A percentile compares a stretch with the other conserved stretches of the same genome.
These are phyloP conservation scores for Microstegium vimineum DNA, from an alignment of 176 grass and related monocot species.

Conservation along the genomic window DNA sequence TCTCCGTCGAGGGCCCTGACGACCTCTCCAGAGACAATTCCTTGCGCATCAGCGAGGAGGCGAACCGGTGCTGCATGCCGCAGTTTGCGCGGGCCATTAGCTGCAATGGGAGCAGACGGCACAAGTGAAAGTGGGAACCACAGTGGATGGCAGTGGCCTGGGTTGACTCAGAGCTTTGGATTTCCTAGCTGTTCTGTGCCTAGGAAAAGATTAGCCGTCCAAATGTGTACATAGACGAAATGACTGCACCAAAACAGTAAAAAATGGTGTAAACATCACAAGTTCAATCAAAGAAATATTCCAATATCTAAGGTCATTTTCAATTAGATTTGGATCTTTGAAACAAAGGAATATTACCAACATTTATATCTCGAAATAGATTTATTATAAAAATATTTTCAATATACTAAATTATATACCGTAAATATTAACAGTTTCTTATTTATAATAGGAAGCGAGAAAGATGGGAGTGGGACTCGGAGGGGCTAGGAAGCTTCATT, in stretches of 20 bases:
- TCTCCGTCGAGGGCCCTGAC: too few relatives aligned
- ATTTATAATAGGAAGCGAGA: too few relatives aligned
- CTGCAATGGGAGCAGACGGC: conserved; percentile 19
- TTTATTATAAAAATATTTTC: too few relatives aligned
- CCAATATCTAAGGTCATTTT: too few relatives aligned
- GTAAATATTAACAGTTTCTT: too few relatives aligned
- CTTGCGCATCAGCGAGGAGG: not conserved
- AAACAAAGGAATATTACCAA: too few relatives aligned
- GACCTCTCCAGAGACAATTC: conserved; percentile 7
- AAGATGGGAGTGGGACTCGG: too few relatives aligned
- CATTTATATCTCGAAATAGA: too few relatives aligned
- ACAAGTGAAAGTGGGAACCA: not conserved
- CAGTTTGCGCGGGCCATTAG: conserved; percentile 8
- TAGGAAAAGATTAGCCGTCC: not conserved
- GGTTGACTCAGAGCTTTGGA: not conserved
- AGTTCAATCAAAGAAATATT: too few relatives aligned
- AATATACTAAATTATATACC: too few relatives aligned
- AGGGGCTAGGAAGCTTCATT: too few relatives aligned
- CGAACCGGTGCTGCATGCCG: conserved; percentile 24
- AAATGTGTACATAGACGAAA: not conserved
- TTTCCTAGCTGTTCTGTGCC: not conserved
- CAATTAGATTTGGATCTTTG: too few relatives aligned
- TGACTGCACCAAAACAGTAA: not conserved
- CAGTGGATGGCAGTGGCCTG: not conserved
- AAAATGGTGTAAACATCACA: not conserved